Evolutionary conservation across 176 grass and related monocot species (phyloP).

Genomic region (Alloteropsis semialata): DNA sequence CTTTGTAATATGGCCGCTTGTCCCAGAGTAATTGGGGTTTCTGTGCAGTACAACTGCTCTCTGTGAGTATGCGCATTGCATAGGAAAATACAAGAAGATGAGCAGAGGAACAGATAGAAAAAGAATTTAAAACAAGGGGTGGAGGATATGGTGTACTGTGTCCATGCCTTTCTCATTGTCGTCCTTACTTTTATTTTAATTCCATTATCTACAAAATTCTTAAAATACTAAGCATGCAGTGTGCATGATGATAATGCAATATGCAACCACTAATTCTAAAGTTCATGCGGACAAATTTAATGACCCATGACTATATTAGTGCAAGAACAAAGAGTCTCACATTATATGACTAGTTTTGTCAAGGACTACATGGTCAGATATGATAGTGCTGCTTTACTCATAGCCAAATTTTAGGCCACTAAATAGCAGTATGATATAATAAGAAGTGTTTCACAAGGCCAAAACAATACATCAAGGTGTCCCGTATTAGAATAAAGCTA

Average conservation of each 20-base stretch:
- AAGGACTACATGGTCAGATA: not conserved
- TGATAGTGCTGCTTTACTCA: not conserved
- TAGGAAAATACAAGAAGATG: conserved; percentile 7
- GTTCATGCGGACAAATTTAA: not conserved
- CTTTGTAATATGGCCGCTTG: not conserved
- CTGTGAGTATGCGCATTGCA: not conserved
- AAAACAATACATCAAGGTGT: not conserved
- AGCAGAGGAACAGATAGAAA: not conserved
- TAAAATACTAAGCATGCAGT: not conserved
- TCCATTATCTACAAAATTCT: not conserved
- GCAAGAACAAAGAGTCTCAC: not conserved
- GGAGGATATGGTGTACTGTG: not conserved
- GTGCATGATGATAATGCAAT: not conserved
- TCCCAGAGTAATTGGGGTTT: not conserved
- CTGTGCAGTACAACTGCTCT: conserved; percentile 20
- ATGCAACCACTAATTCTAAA: not conserved
- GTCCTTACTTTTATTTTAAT: conserved; percentile 1
- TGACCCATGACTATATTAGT: not conserved
- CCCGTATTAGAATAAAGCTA: not conserved
- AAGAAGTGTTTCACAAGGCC: not conserved
- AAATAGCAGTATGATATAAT: not conserved
- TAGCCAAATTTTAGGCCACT: not conserved
- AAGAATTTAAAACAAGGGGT: not conserved
- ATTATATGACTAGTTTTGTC: not conserved
- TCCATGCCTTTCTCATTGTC: not conserved